These are phyloP conservation scores for Coelastrella sp. DNA, from an alignment of 139 green algal genomes.

Conservation along the genomic window DNA sequence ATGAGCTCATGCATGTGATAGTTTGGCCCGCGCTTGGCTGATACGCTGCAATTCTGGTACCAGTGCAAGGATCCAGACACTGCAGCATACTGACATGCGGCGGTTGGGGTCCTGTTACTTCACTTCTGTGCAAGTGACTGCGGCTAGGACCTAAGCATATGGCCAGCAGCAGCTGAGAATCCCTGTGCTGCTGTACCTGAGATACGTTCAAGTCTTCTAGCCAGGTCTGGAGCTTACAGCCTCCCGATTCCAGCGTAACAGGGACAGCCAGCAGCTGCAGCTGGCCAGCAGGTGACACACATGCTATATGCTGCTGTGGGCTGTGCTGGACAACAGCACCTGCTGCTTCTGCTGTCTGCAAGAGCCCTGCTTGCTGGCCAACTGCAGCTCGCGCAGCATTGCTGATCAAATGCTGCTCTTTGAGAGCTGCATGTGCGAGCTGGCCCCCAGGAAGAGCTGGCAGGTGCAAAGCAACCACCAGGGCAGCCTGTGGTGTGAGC, in stretches of 20 bases:
- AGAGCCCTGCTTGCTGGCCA: too few species aligned
- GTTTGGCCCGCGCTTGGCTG: background rate
- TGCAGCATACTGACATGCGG: background rate
- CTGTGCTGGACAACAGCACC: background rate
- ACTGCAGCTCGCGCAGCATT: too few species aligned
- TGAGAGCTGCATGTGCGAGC: background rate
- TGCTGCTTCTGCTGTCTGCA: background rate
- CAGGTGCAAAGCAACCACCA: background rate
- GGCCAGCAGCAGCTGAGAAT: background rate
- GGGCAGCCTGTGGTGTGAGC: background rate
- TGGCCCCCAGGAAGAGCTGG: background rate
- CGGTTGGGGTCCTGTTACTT: background rate
- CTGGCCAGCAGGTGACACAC: background rate
- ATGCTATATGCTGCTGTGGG: conserved; percentile 22
- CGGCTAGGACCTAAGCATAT: background rate
- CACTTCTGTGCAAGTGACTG: background rate
- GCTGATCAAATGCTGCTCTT: background rate
- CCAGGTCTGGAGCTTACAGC: background rate
- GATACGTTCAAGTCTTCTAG: background rate
- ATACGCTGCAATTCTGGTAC: background rate
- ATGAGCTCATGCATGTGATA: background rate
- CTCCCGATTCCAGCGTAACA: background rate
- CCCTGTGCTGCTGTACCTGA: background rate
- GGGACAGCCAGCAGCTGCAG: conserved; percentile 10
- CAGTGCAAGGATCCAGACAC: background rate